Evolutionary conservation across 441 rosid genomes (phyloP), one percentile per base, ranked within the genome.

Genomic region (Pelargonium australe): DNA sequence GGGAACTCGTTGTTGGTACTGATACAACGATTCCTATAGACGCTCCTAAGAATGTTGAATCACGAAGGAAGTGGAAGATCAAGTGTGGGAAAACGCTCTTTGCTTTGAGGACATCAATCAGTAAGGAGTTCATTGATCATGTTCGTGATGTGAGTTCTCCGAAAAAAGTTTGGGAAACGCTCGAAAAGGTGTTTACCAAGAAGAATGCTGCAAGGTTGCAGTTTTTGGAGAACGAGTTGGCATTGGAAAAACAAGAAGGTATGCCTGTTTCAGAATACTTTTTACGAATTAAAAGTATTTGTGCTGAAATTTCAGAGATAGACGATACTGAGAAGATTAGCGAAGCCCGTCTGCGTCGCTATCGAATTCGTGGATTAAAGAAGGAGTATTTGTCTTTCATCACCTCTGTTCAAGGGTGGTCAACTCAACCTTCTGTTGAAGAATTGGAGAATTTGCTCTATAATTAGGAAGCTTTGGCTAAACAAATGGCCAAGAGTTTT

Each of bases 221-320:
- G 5, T 12, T 70, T 13, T 41, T 71, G 2, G 71, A 74, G 14
- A 78, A 68, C 64, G 73, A 78, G 23, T 11, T 68, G 6, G 65
- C 63, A 11, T 43, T 34, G 55, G 17, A 2, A 0, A 73, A 45
- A 4, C n/a, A 66, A 68, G 73, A 37, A 4, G 57, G 12, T 5
- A n/a, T 68, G 64, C 72, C 72, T 6, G 63, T 76, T 40, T 53
- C 34, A 6, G 5, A 76, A 51, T 71, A 72, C 57, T 76, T 76
- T 17, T 34, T 62, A 0, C 0, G n/a, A 0, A 44, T 64, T 0
- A 67, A 67, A 41, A 76, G 1, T 1, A 45, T 77, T 11, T 73
- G 69, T 69, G 14, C 53, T 19, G 44, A 77, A 51, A 77, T 72
- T 49, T 69, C 43, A 47, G 69, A 73, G 3, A 8, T 76, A 0